Base-by-base conservation (phyloP, 2,329 filamentous ascomycete genomes). In the Verticillium longisporum region DNA sequence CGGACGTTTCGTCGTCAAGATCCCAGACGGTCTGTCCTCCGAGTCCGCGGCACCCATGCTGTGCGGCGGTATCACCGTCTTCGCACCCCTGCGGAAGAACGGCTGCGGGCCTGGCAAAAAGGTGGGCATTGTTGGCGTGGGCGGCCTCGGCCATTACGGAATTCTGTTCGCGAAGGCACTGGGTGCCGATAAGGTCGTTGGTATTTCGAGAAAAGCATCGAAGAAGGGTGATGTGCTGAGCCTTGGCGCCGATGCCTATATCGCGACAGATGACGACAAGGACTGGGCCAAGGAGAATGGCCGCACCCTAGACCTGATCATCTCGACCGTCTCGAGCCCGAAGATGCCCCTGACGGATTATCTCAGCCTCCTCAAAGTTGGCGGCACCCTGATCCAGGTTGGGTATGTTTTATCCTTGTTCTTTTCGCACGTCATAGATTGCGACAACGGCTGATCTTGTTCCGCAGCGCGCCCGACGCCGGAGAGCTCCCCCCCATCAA, bases 1-100 rank as follows among this genome's bases (percentile, higher is more conserved):
- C 9, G 70, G 68, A 18, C 71, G 71, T 61, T 90, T 89, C 61
- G 77, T 76, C 18, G 65, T 81, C 65, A 77, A 76, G 65, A 79
- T 82, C 55, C 78, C 78, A 5, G 73, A 77, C 3, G 72, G 71
- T 4, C 60, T 82, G 6, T 64, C 70, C 1, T 73, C 73, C 0
- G 78, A 76, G 57, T 64, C 73, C 50, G 77, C 78, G 1, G 79
- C 88, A 18, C 88, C 88, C 3, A 85, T 91, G 82, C 77, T 91
- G 36, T 91, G 89, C 68, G 89, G 82, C 26, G 88, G 89, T 10
- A 80, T 91, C 38, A 92, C 89, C 0, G 78, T 88, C 6, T 92
- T 81, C 69, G 77, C 80, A 9, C 88, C 89, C 1, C 72, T 92
- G 55, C 78, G 77, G 67, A 78, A 84, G 57, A 83, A 88, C 64